phyloP scores from a whole-genome alignment of 2,329 filamentous ascomycete species.

The Polychaeton citri region DNA sequence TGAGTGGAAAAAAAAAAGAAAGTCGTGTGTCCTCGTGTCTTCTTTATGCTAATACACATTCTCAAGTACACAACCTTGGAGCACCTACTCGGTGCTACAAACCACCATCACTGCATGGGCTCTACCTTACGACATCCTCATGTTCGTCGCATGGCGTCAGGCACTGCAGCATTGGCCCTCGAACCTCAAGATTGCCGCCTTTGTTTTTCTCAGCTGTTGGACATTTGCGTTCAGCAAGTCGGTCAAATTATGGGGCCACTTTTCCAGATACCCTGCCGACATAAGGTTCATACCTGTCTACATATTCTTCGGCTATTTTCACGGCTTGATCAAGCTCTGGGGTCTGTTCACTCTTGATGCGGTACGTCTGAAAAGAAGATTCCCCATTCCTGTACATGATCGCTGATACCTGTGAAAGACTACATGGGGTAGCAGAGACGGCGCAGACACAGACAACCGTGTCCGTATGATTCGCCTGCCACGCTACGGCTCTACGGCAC shows the following conservation, averaged over 20 bases:
- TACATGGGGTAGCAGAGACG: conserved; percentile 87
- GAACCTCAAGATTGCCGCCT: conserved; percentile 33
- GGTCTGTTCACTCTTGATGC: conserved; percentile 57
- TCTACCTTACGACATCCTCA: conserved; percentile 60
- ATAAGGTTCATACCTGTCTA: conserved; percentile 71
- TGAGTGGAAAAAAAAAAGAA: conserved; percentile 39
- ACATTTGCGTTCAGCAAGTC: conserved; percentile 75
- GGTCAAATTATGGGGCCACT: conserved; percentile 79
- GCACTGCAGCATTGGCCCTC: conserved; percentile 39
- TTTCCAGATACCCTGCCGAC: conserved; percentile 71
- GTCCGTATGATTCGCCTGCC: conserved; percentile 46
- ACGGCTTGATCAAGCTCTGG: conserved; percentile 84
- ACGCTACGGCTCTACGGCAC: conserved; percentile 16
- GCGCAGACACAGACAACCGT: conserved; percentile 73
- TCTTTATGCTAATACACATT: conserved; percentile 10
- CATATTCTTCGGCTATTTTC: conserved; percentile 81
- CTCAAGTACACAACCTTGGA: conserved; percentile 76
- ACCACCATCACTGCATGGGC: conserved; percentile 87
- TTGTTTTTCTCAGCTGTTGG: conserved; percentile 52
- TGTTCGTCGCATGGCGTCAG: conserved; percentile 56
- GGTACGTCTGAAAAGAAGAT: conserved; percentile 57
- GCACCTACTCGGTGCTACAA: conserved; percentile 80
- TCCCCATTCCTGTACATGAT: too few species aligned
- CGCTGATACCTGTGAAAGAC: too few species aligned
- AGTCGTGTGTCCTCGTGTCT: conserved; percentile 2